Base-by-base conservation (phyloP, 345 rosid species). In the Populus ilicifolia region DNA sequence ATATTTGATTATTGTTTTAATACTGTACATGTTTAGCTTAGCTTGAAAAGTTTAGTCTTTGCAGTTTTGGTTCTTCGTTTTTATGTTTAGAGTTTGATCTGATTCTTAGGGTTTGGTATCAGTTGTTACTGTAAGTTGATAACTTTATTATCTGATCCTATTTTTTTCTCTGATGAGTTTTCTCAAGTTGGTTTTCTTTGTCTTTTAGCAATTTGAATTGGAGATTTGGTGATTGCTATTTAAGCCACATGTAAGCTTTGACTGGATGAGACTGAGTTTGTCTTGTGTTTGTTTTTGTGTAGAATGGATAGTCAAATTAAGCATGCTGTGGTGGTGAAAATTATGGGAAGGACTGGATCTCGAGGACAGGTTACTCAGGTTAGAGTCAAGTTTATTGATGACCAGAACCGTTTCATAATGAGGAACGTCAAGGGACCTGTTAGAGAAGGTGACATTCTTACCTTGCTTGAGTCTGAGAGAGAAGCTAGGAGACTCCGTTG, bases 341-440 rank as follows among this genome's bases (percentile, higher is more conserved):
- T 75, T 46, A 75, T 75, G 71, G 78, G 78, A 20, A 67, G 78
- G 70, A 75, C 78, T 18, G 78, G 78, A 18, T 75, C 78, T 21
- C 48, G 78, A 18, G 78, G 78, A 10, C 78, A 75, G 71, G 78
- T 75, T 33, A 75, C 78, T 75, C 78, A 75, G 78, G 78, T 75
- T 29, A 65, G 78, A 65, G 78, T 75, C 11, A 66, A 75, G 71
- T 65, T 75, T 35, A 30, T 75, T 17, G 78, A 75, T 67, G 71
- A 75, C 46, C 71, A 46, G 16, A 75, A 75, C 33, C 68, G 78
- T 6, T 66, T 36, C 63, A 75, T 75, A 48, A 75, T 66, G 71
- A 75, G 78, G 63, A 75, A 75, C 6, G 78, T 75, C 33, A 75
- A 75, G 78, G 78, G 78, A 21, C 78, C 78, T 12, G 78, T 75